Base-by-base conservation (phyloP, 805 yeast genomes). In the Wickerhamomyces canadensis region DNA sequence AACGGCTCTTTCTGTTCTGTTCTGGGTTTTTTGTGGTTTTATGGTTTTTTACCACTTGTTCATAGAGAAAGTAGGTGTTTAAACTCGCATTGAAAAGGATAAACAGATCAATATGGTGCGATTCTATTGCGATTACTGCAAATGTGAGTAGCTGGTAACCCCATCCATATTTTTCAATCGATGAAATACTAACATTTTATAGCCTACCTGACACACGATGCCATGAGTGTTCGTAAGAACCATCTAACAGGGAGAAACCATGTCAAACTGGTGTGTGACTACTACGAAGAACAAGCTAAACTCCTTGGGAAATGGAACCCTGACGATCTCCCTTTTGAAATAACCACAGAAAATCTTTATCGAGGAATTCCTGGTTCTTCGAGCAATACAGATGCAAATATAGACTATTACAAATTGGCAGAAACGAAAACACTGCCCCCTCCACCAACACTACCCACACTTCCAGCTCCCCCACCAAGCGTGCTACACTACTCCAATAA, bases 91-190 rank as follows among this genome's bases (percentile, higher is more conserved):
- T n/a, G n/a, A n/a, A n/a, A n/a, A n/a, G n/a, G n/a, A n/a, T n/a
- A n/a, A n/a, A n/a, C n/a, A n/a, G n/a, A n/a, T n/a, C 6, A 33
- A 28, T 13, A 78, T 81, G 88, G 81, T 78, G 3, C 73, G 80
- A 45, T 84, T 80, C 57, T 83, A 80, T 61, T 87, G 96, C 60
- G 93, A 83, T 48, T 87, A 86, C 56, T 87, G 96, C 57, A 78
- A 78, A 53, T 76, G 69, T 61, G 43, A 31, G 67, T 50, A n/a
- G n/a, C n/a, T n/a, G n/a, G n/a, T n/a, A n/a, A n/a, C n/a, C n/a
- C n/a, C n/a, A n/a, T n/a, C n/a, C n/a, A n/a, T n/a, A n/a, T n/a
- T n/a, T n/a, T n/a, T 21, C n/a, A 12, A 2, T 5, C 18, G n/a
- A 6, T 13, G 14, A 4, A 15, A 8, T 24, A 42, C 43, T 35